phyloP scores from a whole-genome alignment of 306 rosid genomes.

The Chamaecrista fasciculata region DNA sequence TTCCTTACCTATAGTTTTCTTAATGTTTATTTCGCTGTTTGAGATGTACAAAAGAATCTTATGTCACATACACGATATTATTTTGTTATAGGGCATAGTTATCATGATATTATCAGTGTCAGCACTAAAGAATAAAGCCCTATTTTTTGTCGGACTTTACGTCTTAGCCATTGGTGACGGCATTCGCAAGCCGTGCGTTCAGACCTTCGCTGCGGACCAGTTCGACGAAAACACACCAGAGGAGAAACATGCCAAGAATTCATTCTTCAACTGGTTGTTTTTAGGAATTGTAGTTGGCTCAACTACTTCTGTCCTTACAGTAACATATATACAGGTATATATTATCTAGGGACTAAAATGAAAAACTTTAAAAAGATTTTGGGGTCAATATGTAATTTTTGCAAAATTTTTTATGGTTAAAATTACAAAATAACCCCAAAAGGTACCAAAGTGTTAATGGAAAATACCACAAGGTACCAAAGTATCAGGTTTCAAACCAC shows the following conservation, averaged over 20 bases:
- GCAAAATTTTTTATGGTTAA: too few species aligned
- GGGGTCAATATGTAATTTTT: too few species aligned
- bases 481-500: too few species aligned
- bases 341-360: too few species aligned
- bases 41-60: not conserved
- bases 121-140: conserved; percentile 2
- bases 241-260: conserved; percentile 52
- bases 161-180: conserved; percentile 62
- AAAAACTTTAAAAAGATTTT: too few species aligned
- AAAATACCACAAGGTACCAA: too few species aligned
- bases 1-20: not conserved
- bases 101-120: conserved; percentile 59
- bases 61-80: not conserved
- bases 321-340: conserved; percentile 64
- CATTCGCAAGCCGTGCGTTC: conserved; percentile 72
- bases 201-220: conserved; percentile 84
- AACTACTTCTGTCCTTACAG: conserved; percentile 41
- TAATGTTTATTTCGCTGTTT: not conserved
- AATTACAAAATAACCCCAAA: too few species aligned
- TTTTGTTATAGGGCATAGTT: conserved; percentile 43
- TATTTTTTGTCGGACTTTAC: conserved; percentile 50
- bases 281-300: conserved; percentile 61
- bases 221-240: conserved; percentile 55
- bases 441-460: too few species aligned
- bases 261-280: conserved; percentile 81